These are phyloP conservation scores for Saccharomyces uvarum DNA, from an alignment of 1,139 yeast species.

Conservation along the genomic window DNA sequence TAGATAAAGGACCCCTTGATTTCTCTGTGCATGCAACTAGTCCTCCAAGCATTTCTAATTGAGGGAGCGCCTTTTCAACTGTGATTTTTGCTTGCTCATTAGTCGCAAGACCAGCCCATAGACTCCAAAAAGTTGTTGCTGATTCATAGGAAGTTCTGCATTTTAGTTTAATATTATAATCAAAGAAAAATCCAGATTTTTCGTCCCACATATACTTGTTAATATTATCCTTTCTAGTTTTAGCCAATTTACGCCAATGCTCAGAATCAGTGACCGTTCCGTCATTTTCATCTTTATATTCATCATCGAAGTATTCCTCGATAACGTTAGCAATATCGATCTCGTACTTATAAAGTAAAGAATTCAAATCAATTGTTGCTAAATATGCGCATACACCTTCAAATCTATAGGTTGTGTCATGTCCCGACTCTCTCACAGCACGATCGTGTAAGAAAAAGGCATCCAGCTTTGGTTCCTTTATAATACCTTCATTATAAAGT, in stretches of 20 bases:
- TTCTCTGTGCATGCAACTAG: conserved; percentile 75
- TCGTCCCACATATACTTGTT: conserved; percentile 82
- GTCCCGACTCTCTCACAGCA: conserved; percentile 95
- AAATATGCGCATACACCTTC: conserved; percentile 85
- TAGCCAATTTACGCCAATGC: conserved; percentile 56
- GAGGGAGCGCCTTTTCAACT: conserved; percentile 52
- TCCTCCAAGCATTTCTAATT: conserved; percentile 84
- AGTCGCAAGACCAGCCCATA: conserved; percentile 78
- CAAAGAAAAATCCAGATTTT: conserved; percentile 69
- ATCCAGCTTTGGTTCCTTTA: conserved; percentile 76
- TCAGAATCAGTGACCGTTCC: not conserved
- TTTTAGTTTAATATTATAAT: conserved; percentile 61
- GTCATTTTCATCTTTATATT: conserved; percentile 28
- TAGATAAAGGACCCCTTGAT: conserved; percentile 65
- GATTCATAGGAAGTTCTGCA: conserved; percentile 65
- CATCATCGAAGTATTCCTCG: conserved; percentile 47
- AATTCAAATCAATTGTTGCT: conserved; percentile 86
- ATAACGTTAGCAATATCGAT: conserved; percentile 68
- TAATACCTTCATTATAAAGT: conserved; percentile 58
- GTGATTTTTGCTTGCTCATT: conserved; percentile 63
- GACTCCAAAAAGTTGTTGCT: conserved; percentile 88
- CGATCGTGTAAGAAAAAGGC: conserved; percentile 87
- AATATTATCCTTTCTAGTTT: conserved; percentile 46
- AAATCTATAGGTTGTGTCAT: conserved; percentile 84
- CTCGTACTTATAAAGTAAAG: conserved; percentile 85